Base-by-base conservation (phyloP, 2,329 filamentous ascomycete genomes). In the Penicillium sp. region DNA sequence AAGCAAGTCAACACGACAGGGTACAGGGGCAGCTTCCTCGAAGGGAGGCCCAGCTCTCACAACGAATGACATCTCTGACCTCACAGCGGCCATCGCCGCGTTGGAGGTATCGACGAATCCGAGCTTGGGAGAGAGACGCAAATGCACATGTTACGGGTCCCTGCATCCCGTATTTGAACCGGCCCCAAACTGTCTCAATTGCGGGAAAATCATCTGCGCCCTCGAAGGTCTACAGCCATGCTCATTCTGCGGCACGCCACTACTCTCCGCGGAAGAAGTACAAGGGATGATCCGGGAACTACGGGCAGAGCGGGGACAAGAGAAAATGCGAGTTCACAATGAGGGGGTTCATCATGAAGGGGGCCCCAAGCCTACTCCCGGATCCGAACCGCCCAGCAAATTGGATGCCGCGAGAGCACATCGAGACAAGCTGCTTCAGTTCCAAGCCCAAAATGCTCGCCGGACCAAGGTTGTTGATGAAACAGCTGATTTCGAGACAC, bases 21-120 rank as follows among this genome's bases (percentile, higher is more conserved):
- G 83, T 9, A 19, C 27, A 14, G 85, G 89, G 52, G 32, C 39
- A 7, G 90, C 88, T 35, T 91, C 87, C 1, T 78, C 94, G 16
- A 84, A 84, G 45, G 61, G 57, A 2, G 47, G 51, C 3, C 35
- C 48, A 19, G 55, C 67, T 7, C 51, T 75, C 30, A 76, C 74
- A 8, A 76, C 77, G 6, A 74, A 89, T 61, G 75, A 75, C 54
- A 77, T 78, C 16, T 71, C 73, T 4, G 84, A 86, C 62, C 70
- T 87, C 3, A 84, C 85, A 34, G 86, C 91, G 1, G 92, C 93
- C 4, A 97, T 99, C 61, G 87, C 91, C 23, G 82, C 87, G 2
- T 83, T 99, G 7, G 94, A 99, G 70, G 83, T 96, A n/a, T 89
- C 89, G 48, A 97, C 92, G 2, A 97, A 97, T 67, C 91, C 91